These are phyloP conservation scores for Amoeboradix gromovi DNA, from an alignment of 371 early-diverging fungal species.

Conservation along the genomic window DNA sequence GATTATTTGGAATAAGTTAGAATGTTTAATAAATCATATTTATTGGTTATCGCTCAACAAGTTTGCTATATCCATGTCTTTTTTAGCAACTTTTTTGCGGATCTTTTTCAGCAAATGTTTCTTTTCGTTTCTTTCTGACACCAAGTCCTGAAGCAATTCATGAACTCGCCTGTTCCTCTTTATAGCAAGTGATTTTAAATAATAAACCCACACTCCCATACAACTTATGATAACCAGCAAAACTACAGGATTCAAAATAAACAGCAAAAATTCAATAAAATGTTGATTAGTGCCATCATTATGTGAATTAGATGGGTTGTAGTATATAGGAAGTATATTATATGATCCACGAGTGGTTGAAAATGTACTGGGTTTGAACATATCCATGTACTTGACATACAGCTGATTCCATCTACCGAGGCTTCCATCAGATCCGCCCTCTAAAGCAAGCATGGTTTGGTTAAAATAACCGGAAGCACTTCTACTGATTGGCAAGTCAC, in stretches of 20 bases:
- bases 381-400: no score
- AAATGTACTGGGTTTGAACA: no score
- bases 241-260: background rate
- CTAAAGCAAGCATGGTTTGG: background rate
- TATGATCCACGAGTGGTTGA: no score
- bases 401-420: no score
- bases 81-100: background rate
- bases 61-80: no score
- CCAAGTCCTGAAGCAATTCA: background rate
- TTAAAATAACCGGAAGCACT: background rate
- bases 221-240: background rate
- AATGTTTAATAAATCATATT: background rate
- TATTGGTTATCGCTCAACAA: no score
- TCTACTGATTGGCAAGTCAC: background rate
- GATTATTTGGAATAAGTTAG: constrained; percentile 36
- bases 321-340: background rate
- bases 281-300: background rate
- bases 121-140: background rate
- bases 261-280: background rate
- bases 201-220: background rate
- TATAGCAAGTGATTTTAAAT: background rate
- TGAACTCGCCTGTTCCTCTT: background rate
- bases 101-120: background rate
- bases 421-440: background rate
- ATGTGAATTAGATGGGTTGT: background rate